Evolutionary conservation across 208 protist species (phyloP), one percentile per base, ranked within the genome.

Genomic region (Trypanosoma mega): DNA sequence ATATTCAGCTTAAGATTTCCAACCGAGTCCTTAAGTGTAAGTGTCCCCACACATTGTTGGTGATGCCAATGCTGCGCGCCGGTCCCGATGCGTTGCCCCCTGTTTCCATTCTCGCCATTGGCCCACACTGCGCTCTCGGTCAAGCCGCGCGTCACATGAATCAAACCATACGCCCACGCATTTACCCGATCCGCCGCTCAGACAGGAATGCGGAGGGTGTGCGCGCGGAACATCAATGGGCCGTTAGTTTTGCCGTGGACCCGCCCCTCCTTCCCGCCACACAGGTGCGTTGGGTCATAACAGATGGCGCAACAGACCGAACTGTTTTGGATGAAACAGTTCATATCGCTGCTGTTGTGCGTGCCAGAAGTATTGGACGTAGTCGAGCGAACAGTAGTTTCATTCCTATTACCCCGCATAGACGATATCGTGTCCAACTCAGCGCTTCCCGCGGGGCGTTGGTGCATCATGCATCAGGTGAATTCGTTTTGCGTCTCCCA

Each of bases 1-100:
- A 87, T 45, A 78, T 95, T 64, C 83, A 96, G 58, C 77, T 96
- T 8, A 78, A 72, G 54, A 76, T 96, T 46, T 78, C 76, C 2
- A 91, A 85, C 63, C 61, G 51, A 21, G 85, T 91, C 9, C 72
- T 96, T 27, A 88, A 91, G 66, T 96, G 89, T 72, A 96, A 96
- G 74, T 96, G 89, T 55, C 89, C 89, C 14, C 89, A 92, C 72
- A 93, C 82, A 3, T 63, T 96, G 49, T 78, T 78, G 0, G 89
- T 93, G 24, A 87, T 86, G 80, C 89, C 89, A 30, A 61, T 86
- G 2, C 76, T 96, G 47, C 74, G 67, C 44, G 44, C 85, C 34
- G 52, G 58, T 21, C 67, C 55, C 8, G 89, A 96, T 52, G 43
- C 44, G 21, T 61, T 96, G 39, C 78, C 80, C 21, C 75, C 76